phyloP scores from a whole-genome alignment of 495 filamentous ascomycete genomes.

The Penicillium daleae region DNA sequence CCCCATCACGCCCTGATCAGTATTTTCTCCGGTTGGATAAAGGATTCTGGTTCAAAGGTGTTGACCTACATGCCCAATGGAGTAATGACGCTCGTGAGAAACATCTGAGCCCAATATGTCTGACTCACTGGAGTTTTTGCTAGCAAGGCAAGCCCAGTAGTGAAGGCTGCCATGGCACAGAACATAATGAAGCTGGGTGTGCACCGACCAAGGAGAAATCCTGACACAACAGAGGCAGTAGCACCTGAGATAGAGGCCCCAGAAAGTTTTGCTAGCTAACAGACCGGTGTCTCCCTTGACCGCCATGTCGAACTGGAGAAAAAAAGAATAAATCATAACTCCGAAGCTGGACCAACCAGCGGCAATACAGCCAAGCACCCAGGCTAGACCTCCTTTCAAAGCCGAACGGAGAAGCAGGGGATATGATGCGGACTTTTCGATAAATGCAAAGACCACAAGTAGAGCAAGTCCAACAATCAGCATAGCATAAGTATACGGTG shows the following conservation, averaged over 20 bases:
- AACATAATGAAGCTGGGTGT: background rate
- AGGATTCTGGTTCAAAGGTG: background rate
- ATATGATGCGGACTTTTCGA: no score
- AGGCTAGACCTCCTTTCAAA: no score
- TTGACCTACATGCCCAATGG: background rate
- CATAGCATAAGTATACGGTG: no score
- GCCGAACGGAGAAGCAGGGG: no score
- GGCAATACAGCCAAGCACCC: no score
- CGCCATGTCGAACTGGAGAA: no score
- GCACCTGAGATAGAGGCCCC: slow-evolving; percentile 45
- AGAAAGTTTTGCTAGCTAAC: no score
- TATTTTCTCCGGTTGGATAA: background rate
- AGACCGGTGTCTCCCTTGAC: no score
- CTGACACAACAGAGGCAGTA: slow-evolving; percentile 47
- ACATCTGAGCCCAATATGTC: background rate
- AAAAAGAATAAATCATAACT: no score
- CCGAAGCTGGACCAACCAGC: no score
- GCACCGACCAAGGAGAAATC: slow-evolving; percentile 12
- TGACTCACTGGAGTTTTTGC: background rate
- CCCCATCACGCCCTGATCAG: background rate
- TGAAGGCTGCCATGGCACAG: background rate
- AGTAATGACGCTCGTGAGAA: background rate
- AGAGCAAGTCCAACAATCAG: no score
- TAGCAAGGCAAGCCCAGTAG: background rate
- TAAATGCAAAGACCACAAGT: no score